Evolutionary conservation across 441 rosid genomes (phyloP), one percentile per base, ranked within the genome.

Genomic region (Hypseocharis bilobata): DNA sequence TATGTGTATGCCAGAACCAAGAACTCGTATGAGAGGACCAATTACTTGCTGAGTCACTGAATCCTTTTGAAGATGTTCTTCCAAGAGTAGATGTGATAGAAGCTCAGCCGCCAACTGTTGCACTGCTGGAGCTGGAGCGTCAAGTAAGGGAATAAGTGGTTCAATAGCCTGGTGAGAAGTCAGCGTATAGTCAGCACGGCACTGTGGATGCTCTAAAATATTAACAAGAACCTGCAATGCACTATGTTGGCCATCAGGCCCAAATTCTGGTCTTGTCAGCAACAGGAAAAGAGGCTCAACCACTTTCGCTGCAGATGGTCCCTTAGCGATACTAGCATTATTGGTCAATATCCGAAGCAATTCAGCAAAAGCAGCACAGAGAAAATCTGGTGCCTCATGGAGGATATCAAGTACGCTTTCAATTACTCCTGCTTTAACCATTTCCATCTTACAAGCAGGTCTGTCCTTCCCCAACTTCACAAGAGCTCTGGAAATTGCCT

Each of bases 41-140:
- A 95, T 88, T 23, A 86, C 88, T 70, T 84, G 92, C 76, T 86
- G 95, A 22, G 88, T 86, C 66, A 83, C 78, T 25, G 97, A 80
- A 77, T 89, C 96, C 85, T 87, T 92, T 81, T 88, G 97, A 65
- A 95, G 93, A 81, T 82, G 86, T 60, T 95, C 99, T 78, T 85
- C 97, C 66, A 77, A 63, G 47, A 95, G 90, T 29, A 95, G 77
- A 81, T 95, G 95, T 14, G 99, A 89, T 32, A 95, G 85, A 74
- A 95, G 98, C 87, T 95, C 99, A 60, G 99, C 98, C 52, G 98
- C 95, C 83, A 92, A 74, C 73, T 95, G 99, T 62, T 92, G 99
- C 63, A 92, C 97, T 38, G 96, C 97, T 56, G 97, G 93, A 69
- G 91, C 90, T 40, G 92, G 74, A 73, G 97, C 89, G 69, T 92